Evolutionary conservation across 176 grass and related monocot species (phyloP), one percentile per base, ranked within the genome.

Genomic region (Triticum turgidum): DNA sequence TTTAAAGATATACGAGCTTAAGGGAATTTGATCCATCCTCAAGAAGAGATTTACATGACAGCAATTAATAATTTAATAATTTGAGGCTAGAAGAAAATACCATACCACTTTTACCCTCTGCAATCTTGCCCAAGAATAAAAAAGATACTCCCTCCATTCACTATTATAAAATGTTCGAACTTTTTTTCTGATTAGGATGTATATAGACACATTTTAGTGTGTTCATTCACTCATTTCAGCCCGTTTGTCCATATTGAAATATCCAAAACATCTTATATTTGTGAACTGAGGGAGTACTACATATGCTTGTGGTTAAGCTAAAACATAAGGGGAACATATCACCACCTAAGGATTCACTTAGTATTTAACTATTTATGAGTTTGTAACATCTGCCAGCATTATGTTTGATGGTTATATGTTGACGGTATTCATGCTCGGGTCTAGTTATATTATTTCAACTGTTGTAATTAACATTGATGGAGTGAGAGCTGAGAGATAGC

Each of bases 391-490:
- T 7, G 12, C 51, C n/a, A 32, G n/a, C 33, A 47, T 77, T 88
- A 25, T 22, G 42, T 77, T 59, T 45, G 45, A 69, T 35, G 62
- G 73, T 68, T 47, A 67, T 37, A 56, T 56, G 63, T 65, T 56
- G 41, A 74, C 84, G 11, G 47, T 58, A 74, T 79, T 59, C 82
- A 80, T 44, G 56, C 68, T 84, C 54, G 39, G 70, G 4, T 44
- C 44, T 84, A 65, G 32, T 78, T 4, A 62, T 88, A 66, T 65
- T 64, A 34, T 84, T 29, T 58, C 33, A 80, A 76, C 24, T 51
- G 35, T 54, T 59, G 34, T 67, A 49, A 76, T 61, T 20, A 56
- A 20, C 47, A 88, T 9, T 77, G 22, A 33, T 61, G 25, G 35
- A 18, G 18, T 76, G 62, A 73, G 27, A 69, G 69, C 34, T 82